These are phyloP conservation scores for Plasmodium ovale DNA, from an alignment of 169 alveolate species.

Conservation along the genomic window DNA sequence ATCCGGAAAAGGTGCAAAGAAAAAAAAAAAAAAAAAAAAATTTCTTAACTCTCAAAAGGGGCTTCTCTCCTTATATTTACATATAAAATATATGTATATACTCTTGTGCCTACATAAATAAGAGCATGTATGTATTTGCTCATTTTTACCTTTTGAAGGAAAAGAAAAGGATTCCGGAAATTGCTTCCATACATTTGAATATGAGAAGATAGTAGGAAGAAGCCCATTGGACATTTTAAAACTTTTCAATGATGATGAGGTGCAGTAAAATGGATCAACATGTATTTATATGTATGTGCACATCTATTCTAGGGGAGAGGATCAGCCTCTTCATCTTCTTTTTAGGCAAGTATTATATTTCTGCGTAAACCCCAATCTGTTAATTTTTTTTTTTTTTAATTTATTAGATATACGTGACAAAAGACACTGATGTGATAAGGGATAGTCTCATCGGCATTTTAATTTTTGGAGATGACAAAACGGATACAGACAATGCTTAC, in stretches of 20 bases:
- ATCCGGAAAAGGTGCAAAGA: too few species aligned
- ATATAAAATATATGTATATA: too few species aligned
- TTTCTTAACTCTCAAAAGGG: too few species aligned
- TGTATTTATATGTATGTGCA: background rate
- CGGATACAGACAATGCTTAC: slow-evolving; percentile 40
- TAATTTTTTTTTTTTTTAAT: background rate
- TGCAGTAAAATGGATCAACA: background rate
- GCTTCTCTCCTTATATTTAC: too few species aligned
- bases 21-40: too few species aligned
- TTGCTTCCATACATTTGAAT: slow-evolving; percentile 4
- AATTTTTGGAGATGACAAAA: slow-evolving; percentile 57
- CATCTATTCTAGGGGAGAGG: too few species aligned
- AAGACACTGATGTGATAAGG: slow-evolving; percentile 1
- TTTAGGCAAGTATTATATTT: too few species aligned
- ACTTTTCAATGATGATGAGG: slow-evolving; percentile 54
- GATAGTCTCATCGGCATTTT: slow-evolving; percentile 61
- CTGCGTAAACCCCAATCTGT: too few species aligned
- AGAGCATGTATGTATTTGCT: too few species aligned
- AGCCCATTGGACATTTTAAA: slow-evolving; percentile 33
- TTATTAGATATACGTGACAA: slow-evolving; percentile 46
- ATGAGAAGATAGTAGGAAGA: slow-evolving; percentile 29
- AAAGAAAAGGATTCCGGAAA: background rate
- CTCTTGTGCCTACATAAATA: too few species aligned
- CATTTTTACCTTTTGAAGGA: slow-evolving; percentile 8
- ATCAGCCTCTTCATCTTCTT: too few species aligned